Percentiles rank a stretch among this genome's conserved stretches.
phyloP scores from a whole-genome alignment of 257 asterid species.

The Lantana camara region DNA sequence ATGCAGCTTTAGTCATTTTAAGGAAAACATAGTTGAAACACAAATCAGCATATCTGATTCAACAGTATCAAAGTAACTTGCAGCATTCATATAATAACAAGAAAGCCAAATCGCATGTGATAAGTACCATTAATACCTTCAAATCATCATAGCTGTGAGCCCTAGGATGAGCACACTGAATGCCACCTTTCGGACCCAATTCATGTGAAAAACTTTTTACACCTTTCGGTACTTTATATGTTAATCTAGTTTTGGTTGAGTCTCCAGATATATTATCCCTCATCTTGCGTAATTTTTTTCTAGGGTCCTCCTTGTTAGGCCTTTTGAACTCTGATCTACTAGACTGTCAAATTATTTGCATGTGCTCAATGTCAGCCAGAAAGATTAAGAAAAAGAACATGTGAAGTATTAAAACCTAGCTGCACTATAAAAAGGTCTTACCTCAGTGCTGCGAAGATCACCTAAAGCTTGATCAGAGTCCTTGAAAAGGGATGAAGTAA shows the following conservation, averaged over 20 bases:
- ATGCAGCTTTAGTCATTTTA: slow-evolving; percentile 14
- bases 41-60: slow-evolving; percentile 20
- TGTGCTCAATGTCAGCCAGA: slow-evolving; percentile 24
- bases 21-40: slow-evolving; percentile 21
- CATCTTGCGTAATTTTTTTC: slow-evolving; percentile 52
- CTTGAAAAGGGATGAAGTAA: slow-evolving; percentile 66
- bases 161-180: slow-evolving; percentile 62
- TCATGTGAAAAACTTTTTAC: slow-evolving; percentile 95
- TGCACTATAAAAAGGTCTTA: slow-evolving; percentile 29
- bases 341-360: slow-evolving; percentile 47
- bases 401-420: slow-evolving; percentile 20
- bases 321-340: slow-evolving; percentile 45
- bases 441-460: slow-evolving; percentile 49
- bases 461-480: slow-evolving; percentile 54
- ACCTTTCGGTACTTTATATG: slow-evolving; percentile 50
- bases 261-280: slow-evolving; percentile 42
- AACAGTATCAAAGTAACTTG: slow-evolving; percentile 9
- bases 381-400: slow-evolving; percentile 17
- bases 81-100: not conserved
- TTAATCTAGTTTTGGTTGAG: slow-evolving; percentile 43
- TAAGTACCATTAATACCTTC: slow-evolving; percentile 55
- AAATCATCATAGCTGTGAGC: slow-evolving; percentile 82
- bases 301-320: slow-evolving; percentile 46
- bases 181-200: slow-evolving; percentile 83
- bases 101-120: slow-evolving; percentile 25